Evolutionary conservation across 2,329 filamentous ascomycete genomes (phyloP), one percentile per base, ranked within the genome.

Genomic region (Paramyrothecium roridum): DNA sequence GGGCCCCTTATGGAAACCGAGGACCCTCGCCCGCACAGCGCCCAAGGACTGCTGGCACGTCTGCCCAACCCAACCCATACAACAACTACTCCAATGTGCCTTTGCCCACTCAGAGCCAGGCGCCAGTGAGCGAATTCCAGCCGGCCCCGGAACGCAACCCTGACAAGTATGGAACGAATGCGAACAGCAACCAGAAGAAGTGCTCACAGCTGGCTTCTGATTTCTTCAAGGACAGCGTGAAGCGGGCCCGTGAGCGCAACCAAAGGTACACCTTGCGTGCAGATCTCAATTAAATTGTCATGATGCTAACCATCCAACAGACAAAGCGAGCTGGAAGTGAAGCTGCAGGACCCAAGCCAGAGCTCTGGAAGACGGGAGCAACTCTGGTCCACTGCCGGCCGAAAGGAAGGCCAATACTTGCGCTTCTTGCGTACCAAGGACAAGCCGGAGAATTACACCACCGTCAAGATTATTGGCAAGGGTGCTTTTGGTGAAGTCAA

Each of bases 151-250:
- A 96, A 69, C 86, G 91, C 63, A 96, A 93, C 74, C 91, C 92
- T 3, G 91, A 96, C 68, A 90, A 90, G 67, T 88, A 86, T 63
- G 84, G 84, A 34, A 69, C 79, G 54, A 81, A 83, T 62, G 80
- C 84, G 61, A 85, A 87, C 66, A 86, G 85, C 70, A 88, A 88
- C 69, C 84, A 88, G 74, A 87, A 87, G 75, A 87, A 86, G 68
- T 88, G 85, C 70, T 83, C 82, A 16, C 83, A 86, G 67, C 70
- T 87, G 67, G 89, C 96, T 43, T 86, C 89, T 55, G 92, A 95
- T 65, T 98, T 98, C 79, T 99, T 98, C 85, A 96, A 96, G 76
- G 93, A 99, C 75, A 98, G 93, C 71, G 96, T 99, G 54, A 93
- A 96, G 80, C 86, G 95, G 65, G 95, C 95, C 52, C 85, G 93